Evolutionary conservation across 140 eudicot genomes (phyloP), one percentile per base, ranked within the genome.

Genomic region (Senecio squalidus): DNA sequence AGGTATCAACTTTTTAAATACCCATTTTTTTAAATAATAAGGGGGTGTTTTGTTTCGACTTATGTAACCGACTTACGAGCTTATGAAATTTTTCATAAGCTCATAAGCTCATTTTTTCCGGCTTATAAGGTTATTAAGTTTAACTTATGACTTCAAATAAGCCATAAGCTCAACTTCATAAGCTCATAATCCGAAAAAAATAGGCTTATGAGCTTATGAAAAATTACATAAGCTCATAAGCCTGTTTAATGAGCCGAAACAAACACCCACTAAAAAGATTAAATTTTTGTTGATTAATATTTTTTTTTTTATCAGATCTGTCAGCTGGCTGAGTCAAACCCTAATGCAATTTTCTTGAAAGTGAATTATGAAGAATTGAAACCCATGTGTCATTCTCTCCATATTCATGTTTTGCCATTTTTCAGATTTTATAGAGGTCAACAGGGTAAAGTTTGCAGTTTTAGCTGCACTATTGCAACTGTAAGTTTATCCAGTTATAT

Each of bases 391-490:
- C 77, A 81, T 55, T 39, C 84, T 49, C 84, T 91, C 18, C 85
- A 73, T 26, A 62, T 91, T 57, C 98, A 91, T 83, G 98, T 91
- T 50, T 69, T 86, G 29, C 98, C 98, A 28, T 91, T 91, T 62
- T 91, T 91, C 44, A 91, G 94, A 77, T 83, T 91, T 59, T 91
- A 91, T 25, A 86, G 75, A 75, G 98, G 98, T 15, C 84, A 88
- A 9, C 72, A 81, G 40, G 98, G 98, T 71, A 83, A 58, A 29
- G 43, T 91, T 25, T 86, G 98, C 51, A 91, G 96, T 75, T 91
- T 91, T 74, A 91, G 98, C 72, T 91, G 98, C 73, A 91, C 98
- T 50, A 73, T 80, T 69, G 86, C 98, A 40, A 92, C 96, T 15
- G 96, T 91, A 79, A 79, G 86, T 54, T 43, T n/a, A 27, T 72